Base-by-base conservation (phyloP, 2,329 filamentous ascomycete species). In the Botrytis fabae region DNA sequence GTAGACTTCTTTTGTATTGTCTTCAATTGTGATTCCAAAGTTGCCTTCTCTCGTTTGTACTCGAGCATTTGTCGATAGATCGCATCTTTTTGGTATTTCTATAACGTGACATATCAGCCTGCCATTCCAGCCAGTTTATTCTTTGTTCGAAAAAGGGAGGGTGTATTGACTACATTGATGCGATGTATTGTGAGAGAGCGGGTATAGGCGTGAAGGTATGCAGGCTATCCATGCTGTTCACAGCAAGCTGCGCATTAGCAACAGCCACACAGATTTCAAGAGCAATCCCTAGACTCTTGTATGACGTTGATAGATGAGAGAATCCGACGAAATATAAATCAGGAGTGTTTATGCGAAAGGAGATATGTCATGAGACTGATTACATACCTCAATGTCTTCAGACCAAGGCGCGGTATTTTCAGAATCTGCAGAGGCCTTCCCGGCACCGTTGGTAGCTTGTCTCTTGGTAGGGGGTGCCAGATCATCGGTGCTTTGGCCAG, bases 11-110 rank as follows among this genome's bases (percentile, higher is more conserved):
- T 94, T 76, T 93, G 89, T 75, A 97, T 85, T 77, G 97, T 93
- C 80, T 91, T 91, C 75, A 98, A 85, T 80, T 93, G 92, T 73
- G 89, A 86, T 84, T 98, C 95, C 75, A 97, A 85, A 59, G 92
- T 92, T 73, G 88, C 87, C 81, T 94, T 95, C 81, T 97, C 94
- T 78, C 96, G 91, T 84, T 97, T 97, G 83, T 97, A 98, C 83
- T 98, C 96, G 81, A 94, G 93, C 94, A 99, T 97, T 84, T 98
- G 95, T 73, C 97, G 93, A 80, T 93, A 92, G 81, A 99, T 97
- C 76, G 96, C 96, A 85, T 97, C 96, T 85, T 98, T 99, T 84
- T 95, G 93, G 80, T 92, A 96, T 81, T 92, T 90, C 94, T 97
- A 83, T 79, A 82, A 75, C 65, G 72, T 71, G 66, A 75, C 74